phyloP scores from a whole-genome alignment of 1,139 yeast genomes.

The Lodderomyces orthopsilosis region DNA sequence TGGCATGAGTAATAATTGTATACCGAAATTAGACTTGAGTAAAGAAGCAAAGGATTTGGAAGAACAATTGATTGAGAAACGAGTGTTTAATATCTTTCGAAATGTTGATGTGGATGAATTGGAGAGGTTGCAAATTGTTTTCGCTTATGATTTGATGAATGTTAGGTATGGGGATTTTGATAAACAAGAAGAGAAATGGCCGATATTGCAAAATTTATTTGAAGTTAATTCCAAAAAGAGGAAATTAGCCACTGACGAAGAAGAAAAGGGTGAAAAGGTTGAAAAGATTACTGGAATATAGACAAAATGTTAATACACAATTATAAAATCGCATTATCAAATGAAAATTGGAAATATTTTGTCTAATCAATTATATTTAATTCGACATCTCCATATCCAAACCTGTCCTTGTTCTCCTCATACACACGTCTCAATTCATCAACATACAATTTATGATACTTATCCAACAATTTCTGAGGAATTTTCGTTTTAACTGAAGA shows the following conservation, averaged over 20 bases:
- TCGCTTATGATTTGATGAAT: slow-evolving; percentile 43
- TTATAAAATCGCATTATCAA: too few species aligned
- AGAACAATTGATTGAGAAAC: background rate
- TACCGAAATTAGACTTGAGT: slow-evolving; percentile 19
- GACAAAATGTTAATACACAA: slow-evolving; percentile 18
- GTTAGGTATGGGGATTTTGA: slow-evolving; percentile 21
- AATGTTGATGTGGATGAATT: slow-evolving; percentile 1
- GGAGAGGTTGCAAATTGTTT: slow-evolving; percentile 35
- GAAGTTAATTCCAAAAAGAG: slow-evolving; percentile 5
- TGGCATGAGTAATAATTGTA: slow-evolving; percentile 58
- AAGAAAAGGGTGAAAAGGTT: slow-evolving; percentile 24
- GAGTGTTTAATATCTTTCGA: slow-evolving; percentile 3
- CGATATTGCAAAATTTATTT: slow-evolving; percentile 9
- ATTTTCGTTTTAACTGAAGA: slow-evolving; percentile 18
- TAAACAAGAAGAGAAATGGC: slow-evolving; percentile 14
- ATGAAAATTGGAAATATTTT: too few species aligned
- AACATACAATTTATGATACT: slow-evolving; percentile 73
- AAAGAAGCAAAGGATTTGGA: background rate
- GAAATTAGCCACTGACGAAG: slow-evolving; percentile 9
- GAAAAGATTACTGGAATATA: slow-evolving; percentile 35
- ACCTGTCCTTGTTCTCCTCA: slow-evolving; percentile 65
- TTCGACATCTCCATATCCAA: slow-evolving; percentile 48
- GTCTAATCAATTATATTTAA: slow-evolving; percentile 46
- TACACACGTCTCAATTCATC: slow-evolving; percentile 64
- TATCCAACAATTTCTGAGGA: slow-evolving; percentile 51